Base-by-base conservation (phyloP, 441 rosid species). In the Jatropha multifida region DNA sequence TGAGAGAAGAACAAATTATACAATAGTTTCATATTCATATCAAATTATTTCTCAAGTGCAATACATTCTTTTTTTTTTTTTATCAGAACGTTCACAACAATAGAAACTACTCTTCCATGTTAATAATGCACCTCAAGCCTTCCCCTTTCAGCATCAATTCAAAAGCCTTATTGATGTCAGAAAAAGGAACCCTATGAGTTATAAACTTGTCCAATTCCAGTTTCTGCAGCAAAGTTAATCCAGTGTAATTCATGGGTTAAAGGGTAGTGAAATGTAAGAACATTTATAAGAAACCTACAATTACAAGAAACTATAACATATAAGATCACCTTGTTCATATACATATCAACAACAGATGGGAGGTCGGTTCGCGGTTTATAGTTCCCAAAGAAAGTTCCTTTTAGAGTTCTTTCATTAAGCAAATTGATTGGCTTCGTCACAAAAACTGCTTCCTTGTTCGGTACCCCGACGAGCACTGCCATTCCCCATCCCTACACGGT, bases 351-450 rank as follows among this genome's bases (percentile, higher is more conserved):
- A 38, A 83, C 79, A 7, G 79, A 64, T 7, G 89, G 87, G 13
- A 87, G 77, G 55, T 84, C 83, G 14, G 82, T 74, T 13, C 80
- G 71, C 0, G 86, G 85, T 41, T 84, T 86, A 79, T 81, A 84
- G 83, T 86, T 88, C 37, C 84, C 91, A 20, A 86, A 83, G 79
- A 86, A 83, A 1, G 87, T 82, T 32, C 85, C 87, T 76, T 80
- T 81, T 2, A 84, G 76, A 6, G 89, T 77, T 77, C 87, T 84
- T 74, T 84, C 85, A 7, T 79, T 85, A 15, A 85, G 80, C 0
- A 87, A 4, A 71, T 81, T 88, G n/a, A 86, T 58, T 0, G 85
- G 84, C 38, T 77, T 79, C 3, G 89, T 88, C 80, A 62, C 80
- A 80, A 86, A 84, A 37, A 76, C 79, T 2, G 76, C 89, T 49